Evolutionary conservation across 202 grass and related monocot species (phyloP).

Genomic region (Brachypodium distachyon): DNA sequence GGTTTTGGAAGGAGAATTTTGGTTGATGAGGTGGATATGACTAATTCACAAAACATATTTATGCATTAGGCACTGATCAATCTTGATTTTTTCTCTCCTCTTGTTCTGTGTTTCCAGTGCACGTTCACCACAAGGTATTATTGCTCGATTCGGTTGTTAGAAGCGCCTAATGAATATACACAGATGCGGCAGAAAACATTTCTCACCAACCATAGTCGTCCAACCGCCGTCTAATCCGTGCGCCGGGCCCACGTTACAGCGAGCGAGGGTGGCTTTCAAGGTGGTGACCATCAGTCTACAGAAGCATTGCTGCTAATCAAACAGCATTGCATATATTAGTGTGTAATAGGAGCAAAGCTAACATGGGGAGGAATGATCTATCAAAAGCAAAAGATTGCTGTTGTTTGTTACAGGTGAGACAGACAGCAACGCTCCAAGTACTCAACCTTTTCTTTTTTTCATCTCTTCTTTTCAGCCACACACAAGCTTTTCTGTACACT

Average conservation of each 20-base stretch:
- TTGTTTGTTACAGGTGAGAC: conserved; percentile 53
- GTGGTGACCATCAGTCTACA: conserved; percentile 1
- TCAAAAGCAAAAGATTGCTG: conserved; percentile 44
- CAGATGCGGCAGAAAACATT: background rate
- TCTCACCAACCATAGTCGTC: background rate
- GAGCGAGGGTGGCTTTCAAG: background rate
- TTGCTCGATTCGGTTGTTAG: background rate
- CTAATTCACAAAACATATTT: background rate
- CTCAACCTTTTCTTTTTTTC: conserved; percentile 32
- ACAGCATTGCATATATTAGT: conserved; percentile 9
- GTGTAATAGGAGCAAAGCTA: conserved; percentile 10
- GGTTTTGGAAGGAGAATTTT: background rate
- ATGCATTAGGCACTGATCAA: background rate
- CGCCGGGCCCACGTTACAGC: background rate
- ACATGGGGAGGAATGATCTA: conserved; percentile 43
- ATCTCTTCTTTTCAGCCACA: conserved; percentile 38
- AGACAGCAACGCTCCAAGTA: conserved; percentile 43
- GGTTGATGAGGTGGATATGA: conserved; percentile 5
- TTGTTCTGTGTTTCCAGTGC: background rate
- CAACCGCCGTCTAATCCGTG: background rate
- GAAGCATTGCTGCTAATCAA: background rate
- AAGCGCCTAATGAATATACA: background rate
- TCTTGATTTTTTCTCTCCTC: background rate
- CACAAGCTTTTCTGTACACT: conserved; percentile 17
- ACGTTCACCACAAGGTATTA: background rate